Evolutionary conservation across 2,329 filamentous ascomycete genomes (phyloP).

Genomic region (Neodidymelliopsis sp.): DNA sequence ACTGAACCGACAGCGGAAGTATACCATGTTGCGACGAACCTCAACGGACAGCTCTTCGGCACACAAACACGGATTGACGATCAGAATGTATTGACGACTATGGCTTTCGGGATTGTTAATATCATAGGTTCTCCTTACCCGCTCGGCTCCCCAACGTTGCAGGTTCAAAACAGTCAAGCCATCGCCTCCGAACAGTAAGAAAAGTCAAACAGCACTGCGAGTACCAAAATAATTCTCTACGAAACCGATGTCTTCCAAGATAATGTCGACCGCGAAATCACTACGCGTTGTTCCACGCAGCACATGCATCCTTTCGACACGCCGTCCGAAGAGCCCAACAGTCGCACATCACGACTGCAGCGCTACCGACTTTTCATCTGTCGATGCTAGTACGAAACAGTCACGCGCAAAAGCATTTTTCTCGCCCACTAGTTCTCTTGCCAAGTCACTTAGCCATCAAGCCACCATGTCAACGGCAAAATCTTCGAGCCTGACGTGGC

Average conservation of each 20-base stretch:
- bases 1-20: background rate
- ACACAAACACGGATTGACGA: background rate
- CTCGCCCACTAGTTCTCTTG: background rate
- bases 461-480: background rate
- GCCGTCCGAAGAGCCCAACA: background rate
- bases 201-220: background rate
- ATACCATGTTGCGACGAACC: background rate
- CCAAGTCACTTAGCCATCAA: slow-evolving; percentile 1
- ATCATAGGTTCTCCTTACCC: background rate
- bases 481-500: background rate
- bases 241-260: background rate
- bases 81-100: background rate
- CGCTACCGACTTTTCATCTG: background rate
- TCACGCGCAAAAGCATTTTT: background rate
- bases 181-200: background rate
- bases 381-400: background rate
- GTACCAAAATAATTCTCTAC: background rate
- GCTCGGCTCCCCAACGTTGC: slow-evolving; percentile 17
- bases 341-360: background rate
- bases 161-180: background rate
- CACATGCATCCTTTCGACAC: background rate
- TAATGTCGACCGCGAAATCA: background rate
- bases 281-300: background rate
- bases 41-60: background rate
- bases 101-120: background rate